These are phyloP conservation scores for Entomortierella beljakovae DNA, from an alignment of 192 early-diverging fungal genomes.

Conservation along the genomic window DNA sequence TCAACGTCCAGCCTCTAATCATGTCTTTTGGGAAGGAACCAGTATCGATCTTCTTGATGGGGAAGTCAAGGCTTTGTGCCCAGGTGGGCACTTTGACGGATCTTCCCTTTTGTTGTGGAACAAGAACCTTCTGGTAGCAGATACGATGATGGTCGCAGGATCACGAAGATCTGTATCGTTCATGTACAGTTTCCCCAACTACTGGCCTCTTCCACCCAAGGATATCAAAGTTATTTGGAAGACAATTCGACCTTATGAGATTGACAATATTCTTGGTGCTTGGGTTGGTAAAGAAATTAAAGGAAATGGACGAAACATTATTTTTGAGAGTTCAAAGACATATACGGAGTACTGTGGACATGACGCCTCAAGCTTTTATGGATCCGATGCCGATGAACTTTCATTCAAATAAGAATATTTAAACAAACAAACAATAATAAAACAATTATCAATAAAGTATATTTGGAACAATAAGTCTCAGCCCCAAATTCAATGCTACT, in stretches of 20 bases:
- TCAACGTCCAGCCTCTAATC: slow-evolving; percentile 32
- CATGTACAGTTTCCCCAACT: slow-evolving; percentile 54
- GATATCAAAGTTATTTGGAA: slow-evolving; percentile 28
- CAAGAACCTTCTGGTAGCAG: slow-evolving; percentile 32
- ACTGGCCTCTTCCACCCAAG: slow-evolving; percentile 25
- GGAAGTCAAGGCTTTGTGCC: slow-evolving; percentile 34
- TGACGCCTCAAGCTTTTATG: slow-evolving; percentile 23
- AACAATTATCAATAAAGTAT: too few relatives aligned
- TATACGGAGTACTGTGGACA: slow-evolving; percentile 35
- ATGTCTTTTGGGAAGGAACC: slow-evolving; percentile 43
- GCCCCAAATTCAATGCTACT: too few relatives aligned
- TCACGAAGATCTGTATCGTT: slow-evolving; percentile 48
- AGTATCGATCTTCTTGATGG: slow-evolving; percentile 36
- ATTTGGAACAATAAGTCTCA: too few relatives aligned
- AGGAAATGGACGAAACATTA: slow-evolving; percentile 23
- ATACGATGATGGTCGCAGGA: slow-evolving; percentile 49
- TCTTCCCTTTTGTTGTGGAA: slow-evolving; percentile 40
- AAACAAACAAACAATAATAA: background rate
- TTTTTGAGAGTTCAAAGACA: slow-evolving; percentile 17
- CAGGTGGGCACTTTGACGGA: slow-evolving; percentile 52
- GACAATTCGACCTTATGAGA: slow-evolving; percentile 26
- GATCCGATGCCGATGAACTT: slow-evolving; percentile 12
- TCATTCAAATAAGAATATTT: slow-evolving; percentile 11
- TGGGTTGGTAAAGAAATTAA: slow-evolving; percentile 39
- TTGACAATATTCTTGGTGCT: slow-evolving; percentile 28